Evolutionary conservation across 331 rosid species (phyloP), one percentile per base, ranked within the genome.

Genomic region (Stylosanthes scabra): DNA sequence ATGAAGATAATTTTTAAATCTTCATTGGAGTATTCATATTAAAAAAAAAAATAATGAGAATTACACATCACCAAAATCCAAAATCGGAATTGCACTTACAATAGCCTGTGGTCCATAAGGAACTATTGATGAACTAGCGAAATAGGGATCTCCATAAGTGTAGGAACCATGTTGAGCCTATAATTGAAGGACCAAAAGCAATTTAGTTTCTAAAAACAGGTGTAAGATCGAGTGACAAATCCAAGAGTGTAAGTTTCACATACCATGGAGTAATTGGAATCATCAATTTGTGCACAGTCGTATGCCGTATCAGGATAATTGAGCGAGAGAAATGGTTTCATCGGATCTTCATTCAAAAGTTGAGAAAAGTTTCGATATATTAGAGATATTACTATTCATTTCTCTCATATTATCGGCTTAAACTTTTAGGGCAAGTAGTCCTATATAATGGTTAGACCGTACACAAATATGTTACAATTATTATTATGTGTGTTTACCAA

Each of bases 111-210:
- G 86, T 27, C 88, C 89, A 61, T 86, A 88, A 4, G 83, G 79
- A 84, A 74, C 62, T 58, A 76, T 39, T 4, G 90, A 67, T 4
- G 90, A 67, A 63, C 88, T 83, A 2, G 87, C 73, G 4, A 15
- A 87, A 80, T 68, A 74, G 65, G 91, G 98, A 62, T 88, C 97
- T 0, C 45, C 63, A 20, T 82, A 90, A 14, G 90, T 85, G 72
- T 85, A 84, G 10, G 88, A 73, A 40, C 81, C 67, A 9, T 74
- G 25, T 20, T 20, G 87, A 62, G 88, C 85, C 98, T 93, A 79
- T 69, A 77, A 69, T 56, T n/a, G 70, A 45, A 63, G 56, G 56
- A 81, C 31, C 31, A 70, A 25, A 57, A 28, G 40, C 20, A 71
- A 59, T 78, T 85, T 39, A 66, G 47, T 71, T 52, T 68, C 70